phyloP scores from a whole-genome alignment of 176 grass and related monocot genomes.

The Elymus sibiricus region DNA sequence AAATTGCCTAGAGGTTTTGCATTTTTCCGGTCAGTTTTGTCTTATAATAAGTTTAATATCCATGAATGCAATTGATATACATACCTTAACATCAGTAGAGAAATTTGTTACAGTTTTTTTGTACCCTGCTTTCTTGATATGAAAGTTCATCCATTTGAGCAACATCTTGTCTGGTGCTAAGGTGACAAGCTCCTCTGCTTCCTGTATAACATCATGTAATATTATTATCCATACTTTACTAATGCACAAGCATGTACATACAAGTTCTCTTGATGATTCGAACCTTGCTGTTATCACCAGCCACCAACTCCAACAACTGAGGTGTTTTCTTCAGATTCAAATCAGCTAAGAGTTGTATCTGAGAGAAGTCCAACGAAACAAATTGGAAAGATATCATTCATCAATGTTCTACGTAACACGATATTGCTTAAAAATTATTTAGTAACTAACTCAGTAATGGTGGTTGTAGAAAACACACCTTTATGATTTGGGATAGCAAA shows the following conservation, averaged over 20 bases:
- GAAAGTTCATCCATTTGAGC: constrained; percentile 99
- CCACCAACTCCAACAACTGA: constrained; percentile 74
- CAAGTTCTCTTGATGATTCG: constrained; percentile 4
- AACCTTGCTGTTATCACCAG: constrained; percentile 63
- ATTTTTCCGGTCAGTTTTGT: background rate
- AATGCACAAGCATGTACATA: background rate
- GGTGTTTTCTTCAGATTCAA: constrained; percentile 94
- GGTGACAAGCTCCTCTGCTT: constrained; percentile 75
- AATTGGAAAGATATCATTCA: constrained; percentile 1
- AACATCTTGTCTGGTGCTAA: constrained; percentile 93
- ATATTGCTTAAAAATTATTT: background rate
- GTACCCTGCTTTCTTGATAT: constrained; percentile 97
- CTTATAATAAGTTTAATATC: background rate
- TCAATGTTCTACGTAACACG: background rate
- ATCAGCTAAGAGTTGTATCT: constrained; percentile 98
- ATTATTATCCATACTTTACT: background rate
- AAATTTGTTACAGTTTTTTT: constrained; percentile 96
- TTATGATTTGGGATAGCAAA: constrained; percentile 96
- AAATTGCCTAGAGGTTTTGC: background rate
- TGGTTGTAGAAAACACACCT: constrained; percentile 46
- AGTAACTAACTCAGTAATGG: background rate
- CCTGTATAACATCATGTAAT: constrained; percentile 55
- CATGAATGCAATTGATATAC: background rate
- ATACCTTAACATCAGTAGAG: constrained; percentile 95
- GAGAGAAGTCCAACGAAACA: constrained; percentile 26